Conservation (phyloP, 202 grass and related monocot genomes). For the Setaria italica region DNA sequence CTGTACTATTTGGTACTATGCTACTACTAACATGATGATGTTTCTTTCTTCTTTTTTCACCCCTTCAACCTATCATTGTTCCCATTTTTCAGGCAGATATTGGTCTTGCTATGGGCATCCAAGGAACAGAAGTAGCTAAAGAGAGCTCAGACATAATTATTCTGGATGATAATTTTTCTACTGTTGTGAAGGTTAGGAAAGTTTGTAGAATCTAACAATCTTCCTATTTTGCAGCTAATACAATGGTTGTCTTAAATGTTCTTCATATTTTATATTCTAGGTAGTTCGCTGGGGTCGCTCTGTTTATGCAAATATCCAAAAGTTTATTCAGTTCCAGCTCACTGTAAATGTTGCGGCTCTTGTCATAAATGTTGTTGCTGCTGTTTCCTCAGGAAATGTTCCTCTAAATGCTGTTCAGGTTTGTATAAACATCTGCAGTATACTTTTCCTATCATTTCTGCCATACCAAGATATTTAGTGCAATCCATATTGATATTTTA, state of each 20-base stretch:
- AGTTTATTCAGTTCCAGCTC: conserved; percentile 92
- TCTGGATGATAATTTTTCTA: conserved; percentile 86
- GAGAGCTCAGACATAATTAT: conserved; percentile 95
- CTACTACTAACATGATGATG: not conserved
- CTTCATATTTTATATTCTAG: conserved; percentile 51
- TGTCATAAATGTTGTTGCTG: conserved; percentile 91
- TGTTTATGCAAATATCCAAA: conserved; percentile 87
- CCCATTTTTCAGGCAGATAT: conserved; percentile 80
- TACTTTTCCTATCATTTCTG: conserved; percentile 27
- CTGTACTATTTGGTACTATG: not conserved
- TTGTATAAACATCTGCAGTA: conserved; percentile 43
- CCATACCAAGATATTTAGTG: not conserved
- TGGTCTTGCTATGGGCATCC: conserved; percentile 92
- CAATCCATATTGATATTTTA: conserved; percentile 5
- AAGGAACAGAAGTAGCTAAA: conserved; percentile 97
- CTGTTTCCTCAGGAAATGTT: conserved; percentile 89
- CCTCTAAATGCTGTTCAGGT: conserved; percentile 99
- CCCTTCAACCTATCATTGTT: conserved; percentile 15
- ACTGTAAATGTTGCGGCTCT: conserved; percentile 90
- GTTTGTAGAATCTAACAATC: conserved; percentile 29
- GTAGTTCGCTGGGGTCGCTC: conserved; percentile 88
- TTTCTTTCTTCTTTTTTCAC: not conserved
- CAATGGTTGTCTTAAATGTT: conserved; percentile 15
- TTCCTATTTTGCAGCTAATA: not conserved
- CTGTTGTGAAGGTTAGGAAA: conserved; percentile 75